Evolutionary conservation across 108 stramenopile genomes (phyloP).

Genomic region (Pelagomonas calceolata): DNA sequence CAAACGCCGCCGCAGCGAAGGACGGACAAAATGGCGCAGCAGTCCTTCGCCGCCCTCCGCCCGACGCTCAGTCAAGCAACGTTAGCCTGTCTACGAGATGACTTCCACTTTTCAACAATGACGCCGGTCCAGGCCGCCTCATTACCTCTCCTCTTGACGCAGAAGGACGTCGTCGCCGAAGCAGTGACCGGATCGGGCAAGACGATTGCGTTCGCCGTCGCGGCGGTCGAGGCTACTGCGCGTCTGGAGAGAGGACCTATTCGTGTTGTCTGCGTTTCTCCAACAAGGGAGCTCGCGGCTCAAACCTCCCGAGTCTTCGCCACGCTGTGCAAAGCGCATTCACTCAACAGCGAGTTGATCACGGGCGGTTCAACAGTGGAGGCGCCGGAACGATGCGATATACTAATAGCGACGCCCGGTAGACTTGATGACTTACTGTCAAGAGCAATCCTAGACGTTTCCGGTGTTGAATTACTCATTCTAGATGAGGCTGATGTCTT

Average conservation of each 20-base stretch:
- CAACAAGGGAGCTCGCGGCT: constrained; percentile 48
- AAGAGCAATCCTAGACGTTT: constrained; percentile 54
- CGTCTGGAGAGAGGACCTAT: not conserved
- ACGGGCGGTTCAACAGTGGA: not conserved
- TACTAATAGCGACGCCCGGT: constrained; percentile 92
- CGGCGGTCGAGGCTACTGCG: constrained; percentile 67
- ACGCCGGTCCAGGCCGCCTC: constrained; percentile 86
- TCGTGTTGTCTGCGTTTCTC: constrained; percentile 39
- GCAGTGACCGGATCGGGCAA: constrained; percentile 94
- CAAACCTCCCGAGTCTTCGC: constrained; percentile 37
- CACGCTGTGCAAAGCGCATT: constrained; percentile 8
- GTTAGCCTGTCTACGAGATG: not conserved
- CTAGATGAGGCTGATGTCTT: constrained; percentile 94
- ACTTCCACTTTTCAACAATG: constrained; percentile 49
- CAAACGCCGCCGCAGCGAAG: too few relatives aligned
- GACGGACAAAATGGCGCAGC: not conserved
- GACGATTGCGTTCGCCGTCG: constrained; percentile 91
- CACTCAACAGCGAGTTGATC: not conserved
- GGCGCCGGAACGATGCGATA: constrained; percentile 39
- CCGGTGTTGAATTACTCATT: constrained; percentile 74
- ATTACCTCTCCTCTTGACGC: constrained; percentile 81
- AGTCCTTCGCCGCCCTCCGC: constrained; percentile 3
- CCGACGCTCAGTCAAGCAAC: not conserved
- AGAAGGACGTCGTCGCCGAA: constrained; percentile 93
- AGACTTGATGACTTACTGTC: constrained; percentile 80